phyloP scores from a whole-genome alignment of 257 asterid genomes.

The Forsythia suspensa region DNA sequence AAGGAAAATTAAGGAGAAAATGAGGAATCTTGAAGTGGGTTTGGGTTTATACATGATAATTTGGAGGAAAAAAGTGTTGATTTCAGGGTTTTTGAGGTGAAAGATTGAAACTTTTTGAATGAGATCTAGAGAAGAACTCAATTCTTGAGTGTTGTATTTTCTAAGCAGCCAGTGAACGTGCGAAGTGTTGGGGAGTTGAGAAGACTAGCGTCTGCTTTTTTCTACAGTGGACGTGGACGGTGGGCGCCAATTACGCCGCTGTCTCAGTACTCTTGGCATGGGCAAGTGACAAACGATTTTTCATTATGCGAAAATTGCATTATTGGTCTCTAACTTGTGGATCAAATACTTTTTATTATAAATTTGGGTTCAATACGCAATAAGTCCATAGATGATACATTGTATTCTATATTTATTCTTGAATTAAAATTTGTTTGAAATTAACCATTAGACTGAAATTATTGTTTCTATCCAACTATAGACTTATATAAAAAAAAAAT shows the following conservation, averaged over 20 bases:
- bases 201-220: neutral
- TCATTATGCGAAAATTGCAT: neutral
- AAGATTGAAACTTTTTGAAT: slow-evolving; percentile 18
- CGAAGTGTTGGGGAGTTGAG: slow-evolving; percentile 27
- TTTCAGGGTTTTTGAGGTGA: slow-evolving; percentile 21
- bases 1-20: slow-evolving; percentile 45
- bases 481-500: too few relatives aligned
- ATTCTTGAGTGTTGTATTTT: neutral
- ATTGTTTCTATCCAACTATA: neutral
- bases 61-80: neutral
- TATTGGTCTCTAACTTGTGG: neutral
- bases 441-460: too few relatives aligned
- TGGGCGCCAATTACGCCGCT: slow-evolving; percentile 31
- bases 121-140: slow-evolving; percentile 36
- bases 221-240: neutral
- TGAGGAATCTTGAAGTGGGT: slow-evolving; percentile 44
- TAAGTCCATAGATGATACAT: too few relatives aligned
- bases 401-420: neutral
- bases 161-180: slow-evolving; percentile 34
- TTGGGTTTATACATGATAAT: slow-evolving; percentile 44
- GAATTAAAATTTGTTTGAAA: neutral
- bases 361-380: too few relatives aligned
- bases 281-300: neutral
- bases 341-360: neutral
- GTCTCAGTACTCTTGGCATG: neutral